Base-by-base conservation (phyloP, 805 yeast species). In the Teunomyces panamensis region DNA sequence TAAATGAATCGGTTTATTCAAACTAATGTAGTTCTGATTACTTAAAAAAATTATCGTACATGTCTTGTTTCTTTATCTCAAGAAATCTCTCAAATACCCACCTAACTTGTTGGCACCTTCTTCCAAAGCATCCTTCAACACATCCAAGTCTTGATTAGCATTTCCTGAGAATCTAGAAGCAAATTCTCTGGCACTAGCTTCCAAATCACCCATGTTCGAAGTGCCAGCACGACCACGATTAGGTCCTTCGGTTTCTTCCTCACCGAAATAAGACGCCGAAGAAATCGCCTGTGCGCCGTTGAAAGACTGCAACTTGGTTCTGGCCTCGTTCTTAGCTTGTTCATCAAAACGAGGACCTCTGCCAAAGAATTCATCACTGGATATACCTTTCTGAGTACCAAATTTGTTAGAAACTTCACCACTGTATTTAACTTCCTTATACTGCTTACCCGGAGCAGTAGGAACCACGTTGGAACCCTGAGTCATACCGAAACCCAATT, bases 321-420 rank as follows among this genome's bases (percentile, higher is more conserved):
- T 78, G 1, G 97, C 97, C 66, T 90, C 97, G 41, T 77, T 77
- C 47, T 85, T 85, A 34, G 88, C 87, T 2, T 74, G 75, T 54
- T 87, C 86, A 59, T 89, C 97, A 60, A 80, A 89, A 24, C 83
- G 72, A 2, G 77, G 77, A 37, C 91, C 92, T 60, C 96, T 84
- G 14, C 97, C 97, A 67, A 94, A 94, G 60, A 80, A 82, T 71
- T 91, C 95, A 68, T 94, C 98, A 1, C 97, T 91, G 0, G 98
- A 94, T 53, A 94, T 94, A 42, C 91, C 96, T 77, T 89, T 92
- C 65, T 91, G 97, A 35, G 72, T 73, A 48, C 97, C 97, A 63
- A 79, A 94, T 71, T 89, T 88, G 59, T 73, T 75, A 33, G 80
- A 82, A 28, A 87, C 87, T 54, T 84, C 84, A 32, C 94, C 94